phyloP scores from a whole-genome alignment of 805 yeast genomes.

The Candida ortonii region DNA sequence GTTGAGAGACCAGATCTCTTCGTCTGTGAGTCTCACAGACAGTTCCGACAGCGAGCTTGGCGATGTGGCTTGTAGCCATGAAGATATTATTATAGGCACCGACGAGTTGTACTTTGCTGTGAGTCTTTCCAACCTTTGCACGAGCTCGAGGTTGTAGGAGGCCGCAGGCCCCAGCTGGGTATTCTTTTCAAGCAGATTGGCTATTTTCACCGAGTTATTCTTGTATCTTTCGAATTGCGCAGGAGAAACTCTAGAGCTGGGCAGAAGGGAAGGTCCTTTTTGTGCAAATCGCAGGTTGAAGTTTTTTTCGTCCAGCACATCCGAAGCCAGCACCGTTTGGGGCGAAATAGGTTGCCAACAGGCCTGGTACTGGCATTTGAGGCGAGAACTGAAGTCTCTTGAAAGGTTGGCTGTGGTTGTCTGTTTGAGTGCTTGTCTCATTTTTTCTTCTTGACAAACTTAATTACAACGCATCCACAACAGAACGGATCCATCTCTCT shows the following conservation, averaged over 20 bases:
- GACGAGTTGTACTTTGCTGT: constrained; percentile 24
- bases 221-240: constrained; percentile 27
- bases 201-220: constrained; percentile 16
- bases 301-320: constrained; percentile 16
- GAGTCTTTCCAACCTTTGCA: constrained; percentile 21
- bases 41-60: not conserved
- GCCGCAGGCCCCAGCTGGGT: constrained; percentile 1
- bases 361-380: constrained; percentile 11
- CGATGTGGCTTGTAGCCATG: constrained; percentile 17
- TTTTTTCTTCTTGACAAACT: too few species aligned
- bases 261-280: not conserved
- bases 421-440: constrained; percentile 20
- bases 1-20: constrained; percentile 18
- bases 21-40: constrained; percentile 13
- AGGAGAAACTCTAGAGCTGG: constrained; percentile 13
- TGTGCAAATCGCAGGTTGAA: constrained; percentile 6
- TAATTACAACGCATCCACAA: too few species aligned
- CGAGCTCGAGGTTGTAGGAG: constrained; percentile 15
- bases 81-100: constrained; percentile 23
- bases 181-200: constrained; percentile 13
- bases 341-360: too few species aligned
- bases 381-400: constrained; percentile 11
- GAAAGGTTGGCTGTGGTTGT: constrained; percentile 7
- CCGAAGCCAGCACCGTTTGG: constrained; percentile 10
- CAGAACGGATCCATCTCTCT: too few species aligned